Evolutionary conservation across 805 yeast genomes (phyloP).

Genomic region (Myxozyma sirexii): DNA sequence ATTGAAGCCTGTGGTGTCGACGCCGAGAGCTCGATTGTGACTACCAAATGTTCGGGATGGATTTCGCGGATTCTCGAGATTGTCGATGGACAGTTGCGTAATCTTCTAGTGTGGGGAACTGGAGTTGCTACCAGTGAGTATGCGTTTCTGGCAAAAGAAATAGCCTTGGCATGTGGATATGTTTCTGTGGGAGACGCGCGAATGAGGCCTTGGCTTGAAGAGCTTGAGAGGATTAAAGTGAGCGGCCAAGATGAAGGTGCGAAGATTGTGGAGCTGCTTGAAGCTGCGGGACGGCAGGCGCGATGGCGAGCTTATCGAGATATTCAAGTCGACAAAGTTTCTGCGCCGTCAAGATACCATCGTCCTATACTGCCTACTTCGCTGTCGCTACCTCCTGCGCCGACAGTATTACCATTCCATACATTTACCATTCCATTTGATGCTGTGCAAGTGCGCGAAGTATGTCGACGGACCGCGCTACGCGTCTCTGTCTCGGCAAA

Average conservation of each 20-base stretch:
- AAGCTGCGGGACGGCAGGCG: constrained; percentile 33
- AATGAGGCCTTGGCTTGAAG: constrained; percentile 19
- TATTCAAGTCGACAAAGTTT: constrained; percentile 9
- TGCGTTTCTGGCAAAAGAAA: constrained; percentile 7
- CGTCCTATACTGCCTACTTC: constrained; percentile 37
- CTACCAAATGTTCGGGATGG: constrained; percentile 38
- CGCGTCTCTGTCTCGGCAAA: constrained; percentile 37
- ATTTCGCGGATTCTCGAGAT: constrained; percentile 34
- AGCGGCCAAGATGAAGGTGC: constrained; percentile 37
- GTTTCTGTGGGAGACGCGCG: constrained; percentile 14
- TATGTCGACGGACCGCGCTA: constrained; percentile 38
- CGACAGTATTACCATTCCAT: constrained; percentile 42
- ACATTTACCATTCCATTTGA: constrained; percentile 42
- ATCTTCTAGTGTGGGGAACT: constrained; percentile 38
- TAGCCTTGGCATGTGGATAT: constrained; percentile 25
- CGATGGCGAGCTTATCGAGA: constrained; percentile 39
- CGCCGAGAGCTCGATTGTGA: constrained; percentile 33
- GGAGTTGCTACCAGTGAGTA: constrained; percentile 32
- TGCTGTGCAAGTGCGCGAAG: constrained; percentile 35
- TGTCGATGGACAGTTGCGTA: constrained; percentile 37
- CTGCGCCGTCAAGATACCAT: neutral
- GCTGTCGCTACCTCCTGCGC: constrained; percentile 39
- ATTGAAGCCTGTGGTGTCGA: constrained; percentile 39
- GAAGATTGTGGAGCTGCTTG: constrained; percentile 37
- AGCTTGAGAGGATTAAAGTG: constrained; percentile 8